phyloP scores from a whole-genome alignment of 768 basidiomycete species.

The Symmetrospora coprosmae region DNA sequence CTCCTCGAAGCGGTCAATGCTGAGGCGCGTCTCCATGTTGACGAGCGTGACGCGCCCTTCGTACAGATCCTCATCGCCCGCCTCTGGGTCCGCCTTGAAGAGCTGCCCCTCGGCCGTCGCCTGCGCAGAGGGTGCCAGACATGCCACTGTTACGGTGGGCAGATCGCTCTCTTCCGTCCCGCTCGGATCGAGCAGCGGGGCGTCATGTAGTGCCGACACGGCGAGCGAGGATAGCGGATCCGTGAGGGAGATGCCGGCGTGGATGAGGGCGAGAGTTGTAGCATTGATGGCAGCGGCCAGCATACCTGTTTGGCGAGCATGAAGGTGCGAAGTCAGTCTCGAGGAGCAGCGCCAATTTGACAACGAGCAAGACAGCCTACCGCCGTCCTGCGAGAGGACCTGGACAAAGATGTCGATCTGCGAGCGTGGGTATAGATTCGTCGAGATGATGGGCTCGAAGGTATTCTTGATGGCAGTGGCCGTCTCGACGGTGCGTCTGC shows the following conservation, averaged over 20 bases:
- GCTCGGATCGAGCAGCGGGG: constrained; percentile 73
- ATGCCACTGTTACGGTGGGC: constrained; percentile 73
- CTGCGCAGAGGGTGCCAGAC: constrained; percentile 53
- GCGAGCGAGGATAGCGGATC: constrained; percentile 86
- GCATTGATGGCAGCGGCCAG: constrained; percentile 86
- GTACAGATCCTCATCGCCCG: constrained; percentile 11
- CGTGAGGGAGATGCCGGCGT: constrained; percentile 73
- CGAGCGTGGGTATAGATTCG: constrained; percentile 77
- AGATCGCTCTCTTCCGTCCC: constrained; percentile 78
- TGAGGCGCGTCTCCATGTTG: constrained; percentile 85
- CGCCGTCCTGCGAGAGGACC: constrained; percentile 82
- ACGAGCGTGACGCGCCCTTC: constrained; percentile 73
- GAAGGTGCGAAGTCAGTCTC: neutral
- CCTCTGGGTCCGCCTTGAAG: neutral
- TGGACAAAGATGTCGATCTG: constrained; percentile 90
- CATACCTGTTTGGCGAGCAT: constrained; percentile 43
- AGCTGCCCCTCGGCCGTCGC: neutral
- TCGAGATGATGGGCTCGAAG: constrained; percentile 88
- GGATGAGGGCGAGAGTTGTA: constrained; percentile 77
- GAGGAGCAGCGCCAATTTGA: neutral
- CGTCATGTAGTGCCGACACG: constrained; percentile 48
- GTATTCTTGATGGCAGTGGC: constrained; percentile 77
- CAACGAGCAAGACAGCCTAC: constrained; percentile 29
- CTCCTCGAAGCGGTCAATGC: constrained; percentile 81
- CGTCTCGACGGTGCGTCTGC: constrained; percentile 46